phyloP scores from a whole-genome alignment of 1,284 basidiomycete genomes.

The Cutaneotrichosporon sp. region DNA sequence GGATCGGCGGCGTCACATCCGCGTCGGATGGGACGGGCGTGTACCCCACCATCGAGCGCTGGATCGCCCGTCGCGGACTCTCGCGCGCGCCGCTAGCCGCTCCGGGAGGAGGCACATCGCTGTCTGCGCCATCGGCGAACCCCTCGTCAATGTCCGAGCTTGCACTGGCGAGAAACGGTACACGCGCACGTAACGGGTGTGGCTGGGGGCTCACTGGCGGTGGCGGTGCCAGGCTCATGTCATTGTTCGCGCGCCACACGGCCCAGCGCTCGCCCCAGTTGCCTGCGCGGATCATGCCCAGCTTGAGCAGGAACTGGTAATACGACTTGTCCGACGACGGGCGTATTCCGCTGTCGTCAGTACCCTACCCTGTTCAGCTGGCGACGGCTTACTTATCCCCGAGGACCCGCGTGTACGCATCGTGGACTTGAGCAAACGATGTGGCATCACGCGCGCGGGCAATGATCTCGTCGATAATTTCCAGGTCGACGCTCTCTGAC shows the following conservation, averaged over 20 bases:
- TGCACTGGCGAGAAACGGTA: slow-evolving; percentile 41
- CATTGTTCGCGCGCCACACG: slow-evolving; percentile 26
- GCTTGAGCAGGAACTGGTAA: slow-evolving; percentile 46
- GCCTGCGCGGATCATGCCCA: slow-evolving; percentile 42
- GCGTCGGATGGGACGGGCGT: slow-evolving; percentile 5
- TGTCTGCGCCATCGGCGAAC: slow-evolving; percentile 17
- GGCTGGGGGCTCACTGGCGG: not conserved
- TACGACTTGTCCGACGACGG: slow-evolving; percentile 35
- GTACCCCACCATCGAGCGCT: slow-evolving; percentile 14
- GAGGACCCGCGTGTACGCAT: slow-evolving; percentile 35
- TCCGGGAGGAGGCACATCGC: slow-evolving; percentile 4
- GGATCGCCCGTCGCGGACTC: slow-evolving; percentile 10
- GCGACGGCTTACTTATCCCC: slow-evolving; percentile 29
- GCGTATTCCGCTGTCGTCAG: slow-evolving; percentile 33
- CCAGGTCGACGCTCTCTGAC: slow-evolving; percentile 36
- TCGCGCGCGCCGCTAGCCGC: slow-evolving; percentile 1
- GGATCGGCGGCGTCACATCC: slow-evolving; percentile 4
- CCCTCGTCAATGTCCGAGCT: slow-evolving; percentile 44
- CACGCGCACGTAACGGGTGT: slow-evolving; percentile 19
- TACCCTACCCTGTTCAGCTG: not conserved
- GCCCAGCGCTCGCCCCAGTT: slow-evolving; percentile 47
- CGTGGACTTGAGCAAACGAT: slow-evolving; percentile 36
- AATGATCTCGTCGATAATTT: slow-evolving; percentile 41
- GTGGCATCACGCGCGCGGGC: slow-evolving; percentile 32
- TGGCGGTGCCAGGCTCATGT: not conserved